phyloP scores from a whole-genome alignment of 106 monocot species.

The Narthecium ossifragum region DNA sequence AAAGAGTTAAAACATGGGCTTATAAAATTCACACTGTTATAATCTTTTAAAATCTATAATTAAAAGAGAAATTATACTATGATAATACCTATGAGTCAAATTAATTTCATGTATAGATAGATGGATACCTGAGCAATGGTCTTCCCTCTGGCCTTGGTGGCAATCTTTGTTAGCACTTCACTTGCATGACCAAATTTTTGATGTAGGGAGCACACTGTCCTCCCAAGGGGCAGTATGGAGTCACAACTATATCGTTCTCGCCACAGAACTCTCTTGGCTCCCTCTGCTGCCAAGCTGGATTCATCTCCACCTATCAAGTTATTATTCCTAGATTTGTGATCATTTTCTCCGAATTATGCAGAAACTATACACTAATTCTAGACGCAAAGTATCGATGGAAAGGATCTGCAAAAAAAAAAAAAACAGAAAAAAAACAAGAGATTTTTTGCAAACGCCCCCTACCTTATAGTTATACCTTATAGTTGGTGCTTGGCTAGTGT shows the following conservation, averaged over 20 bases:
- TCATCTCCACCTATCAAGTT: constrained; percentile 9
- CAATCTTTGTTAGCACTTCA: not conserved
- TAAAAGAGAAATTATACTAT: not conserved
- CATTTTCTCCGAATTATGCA: too few relatives aligned
- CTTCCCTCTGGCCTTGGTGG: not conserved
- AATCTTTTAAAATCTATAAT: not conserved
- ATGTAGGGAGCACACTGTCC: not conserved
- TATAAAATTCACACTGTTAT: not conserved
- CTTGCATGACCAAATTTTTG: not conserved
- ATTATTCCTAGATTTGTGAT: too few relatives aligned
- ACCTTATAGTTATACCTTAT: too few relatives aligned
- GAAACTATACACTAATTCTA: too few relatives aligned
- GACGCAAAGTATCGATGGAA: too few relatives aligned
- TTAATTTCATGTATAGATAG: too few relatives aligned
- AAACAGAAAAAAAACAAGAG: too few relatives aligned
- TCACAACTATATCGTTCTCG: not conserved
- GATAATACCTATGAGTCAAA: too few relatives aligned
- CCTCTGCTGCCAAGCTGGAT: constrained; percentile 2
- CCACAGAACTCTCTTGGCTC: constrained; percentile 1
- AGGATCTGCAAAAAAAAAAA: too few relatives aligned
- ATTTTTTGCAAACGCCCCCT: too few relatives aligned
- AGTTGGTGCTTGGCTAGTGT: too few relatives aligned
- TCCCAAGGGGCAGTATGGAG: constrained; percentile 1
- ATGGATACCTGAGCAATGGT: not conserved
- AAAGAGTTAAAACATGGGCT: not conserved